phyloP scores from a whole-genome alignment of 805 yeast genomes.

The Lachancea fermentati region DNA sequence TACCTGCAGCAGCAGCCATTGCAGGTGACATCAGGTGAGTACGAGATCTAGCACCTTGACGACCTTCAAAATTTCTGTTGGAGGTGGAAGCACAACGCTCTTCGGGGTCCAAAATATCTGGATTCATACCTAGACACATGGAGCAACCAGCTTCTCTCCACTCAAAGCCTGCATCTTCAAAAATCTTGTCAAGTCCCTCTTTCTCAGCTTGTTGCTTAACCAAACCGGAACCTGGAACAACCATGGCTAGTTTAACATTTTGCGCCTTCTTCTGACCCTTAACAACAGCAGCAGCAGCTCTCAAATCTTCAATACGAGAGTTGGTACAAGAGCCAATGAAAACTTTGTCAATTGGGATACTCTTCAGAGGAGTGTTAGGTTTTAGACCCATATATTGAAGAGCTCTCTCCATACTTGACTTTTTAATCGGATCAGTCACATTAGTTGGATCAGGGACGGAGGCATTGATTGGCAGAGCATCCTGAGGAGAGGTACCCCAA shows the following conservation, averaged over 20 bases:
- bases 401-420: conserved; percentile 85
- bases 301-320: conserved; percentile 93
- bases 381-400: conserved; percentile 85
- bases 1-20: conserved; percentile 99
- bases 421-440: conserved; percentile 64
- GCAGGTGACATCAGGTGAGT: conserved; percentile 98
- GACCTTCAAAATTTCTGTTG: conserved; percentile 97
- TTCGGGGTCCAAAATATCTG: conserved; percentile 89
- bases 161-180: conserved; percentile 87
- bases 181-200: conserved; percentile 91
- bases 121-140: conserved; percentile 99
- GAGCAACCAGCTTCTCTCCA: conserved; percentile 99
- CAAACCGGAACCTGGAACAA: conserved; percentile 97
- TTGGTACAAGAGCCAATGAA: conserved; percentile 98
- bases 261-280: conserved; percentile 84
- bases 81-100: conserved; percentile 99
- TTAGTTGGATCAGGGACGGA: conserved; percentile 84
- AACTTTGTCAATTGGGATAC: conserved; percentile 82
- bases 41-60: conserved; percentile 95
- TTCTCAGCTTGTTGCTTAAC: conserved; percentile 89
- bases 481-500: conserved; percentile 99
- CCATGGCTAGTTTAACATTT: conserved; percentile 73
- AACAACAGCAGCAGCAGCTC: conserved; percentile 92
- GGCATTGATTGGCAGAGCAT: conserved; percentile 91
- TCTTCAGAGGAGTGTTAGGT: conserved; percentile 73